These are phyloP conservation scores for Krasilnikovozyma curviuscula DNA, from an alignment of 768 basidiomycete species.

Conservation along the genomic window DNA sequence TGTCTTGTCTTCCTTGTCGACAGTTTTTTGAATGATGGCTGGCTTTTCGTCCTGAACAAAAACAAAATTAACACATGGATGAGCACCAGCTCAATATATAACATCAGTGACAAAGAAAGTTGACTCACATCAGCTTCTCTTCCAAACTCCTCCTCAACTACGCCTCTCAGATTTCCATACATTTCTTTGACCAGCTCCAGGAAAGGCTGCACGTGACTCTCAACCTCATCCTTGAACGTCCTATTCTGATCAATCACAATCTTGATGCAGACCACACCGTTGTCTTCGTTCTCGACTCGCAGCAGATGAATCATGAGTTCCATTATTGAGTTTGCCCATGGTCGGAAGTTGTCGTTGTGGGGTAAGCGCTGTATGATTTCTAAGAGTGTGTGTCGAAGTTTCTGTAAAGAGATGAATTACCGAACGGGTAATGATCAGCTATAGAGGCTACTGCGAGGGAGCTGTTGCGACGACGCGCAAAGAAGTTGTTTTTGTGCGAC, in stretches of 20 bases:
- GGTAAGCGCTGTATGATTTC: slow-evolving; percentile 81
- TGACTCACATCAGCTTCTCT: slow-evolving; percentile 25
- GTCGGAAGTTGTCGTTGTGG: slow-evolving; percentile 53
- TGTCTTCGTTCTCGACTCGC: slow-evolving; percentile 86
- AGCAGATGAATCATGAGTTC: slow-evolving; percentile 65
- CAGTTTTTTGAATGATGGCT: slow-evolving; percentile 3
- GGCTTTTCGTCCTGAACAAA: not conserved
- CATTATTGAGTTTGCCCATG: slow-evolving; percentile 47
- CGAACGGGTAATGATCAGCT: not conserved
- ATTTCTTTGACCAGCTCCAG: slow-evolving; percentile 59
- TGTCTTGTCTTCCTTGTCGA: slow-evolving; percentile 35
- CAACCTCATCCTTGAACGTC: slow-evolving; percentile 22
- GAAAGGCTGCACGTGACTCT: slow-evolving; percentile 58
- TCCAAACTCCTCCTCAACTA: slow-evolving; percentile 57
- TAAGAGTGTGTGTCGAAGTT: slow-evolving; percentile 67
- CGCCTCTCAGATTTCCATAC: slow-evolving; percentile 48
- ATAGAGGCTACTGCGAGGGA: too few relatives aligned
- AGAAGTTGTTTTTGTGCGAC: too few relatives aligned
- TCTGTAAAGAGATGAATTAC: slow-evolving; percentile 29
- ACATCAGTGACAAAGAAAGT: too few relatives aligned
- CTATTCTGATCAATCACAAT: slow-evolving; percentile 64
- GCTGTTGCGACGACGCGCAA: too few relatives aligned
- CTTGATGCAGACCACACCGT: slow-evolving; percentile 75
- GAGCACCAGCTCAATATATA: too few relatives aligned
- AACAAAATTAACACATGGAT: not conserved